These are phyloP conservation scores for Xylaria sp. DNA, from an alignment of 2,329 filamentous ascomycete species.

Conservation along the genomic window DNA sequence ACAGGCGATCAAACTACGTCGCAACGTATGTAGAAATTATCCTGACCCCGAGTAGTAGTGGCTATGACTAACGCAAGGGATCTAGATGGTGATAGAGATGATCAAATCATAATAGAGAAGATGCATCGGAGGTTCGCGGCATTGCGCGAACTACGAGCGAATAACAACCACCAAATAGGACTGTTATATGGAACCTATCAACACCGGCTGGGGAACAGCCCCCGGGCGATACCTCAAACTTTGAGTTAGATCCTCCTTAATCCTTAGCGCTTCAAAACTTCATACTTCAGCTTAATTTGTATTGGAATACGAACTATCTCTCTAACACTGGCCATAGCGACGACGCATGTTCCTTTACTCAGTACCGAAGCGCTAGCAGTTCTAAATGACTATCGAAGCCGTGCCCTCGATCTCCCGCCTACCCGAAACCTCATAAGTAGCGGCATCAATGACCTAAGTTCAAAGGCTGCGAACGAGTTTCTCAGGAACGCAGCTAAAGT, in stretches of 20 bases:
- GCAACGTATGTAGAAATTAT: constrained; percentile 5
- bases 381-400: constrained; percentile 19
- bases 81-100: not conserved
- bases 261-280: not conserved
- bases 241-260: not conserved
- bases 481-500: too few species aligned
- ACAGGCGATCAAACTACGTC: not conserved
- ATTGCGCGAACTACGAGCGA: too few species aligned
- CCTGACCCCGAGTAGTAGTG: too few species aligned
- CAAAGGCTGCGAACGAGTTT: not conserved
- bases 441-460: constrained; percentile 7
- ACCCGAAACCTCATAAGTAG: constrained; percentile 30
- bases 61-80: not conserved
- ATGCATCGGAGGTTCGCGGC: too few species aligned
- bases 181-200: too few species aligned
- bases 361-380: not conserved
- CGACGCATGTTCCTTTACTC: not conserved
- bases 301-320: not conserved
- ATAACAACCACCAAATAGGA: too few species aligned
- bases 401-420: not conserved
- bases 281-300: not conserved
- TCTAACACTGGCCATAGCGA: not conserved
- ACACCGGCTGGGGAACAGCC: too few species aligned
- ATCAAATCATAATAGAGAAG: too few species aligned
- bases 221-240: not conserved